Evolutionary conservation across 305 asterid species (phyloP).

Genomic region (Ilex paraguariensis): DNA sequence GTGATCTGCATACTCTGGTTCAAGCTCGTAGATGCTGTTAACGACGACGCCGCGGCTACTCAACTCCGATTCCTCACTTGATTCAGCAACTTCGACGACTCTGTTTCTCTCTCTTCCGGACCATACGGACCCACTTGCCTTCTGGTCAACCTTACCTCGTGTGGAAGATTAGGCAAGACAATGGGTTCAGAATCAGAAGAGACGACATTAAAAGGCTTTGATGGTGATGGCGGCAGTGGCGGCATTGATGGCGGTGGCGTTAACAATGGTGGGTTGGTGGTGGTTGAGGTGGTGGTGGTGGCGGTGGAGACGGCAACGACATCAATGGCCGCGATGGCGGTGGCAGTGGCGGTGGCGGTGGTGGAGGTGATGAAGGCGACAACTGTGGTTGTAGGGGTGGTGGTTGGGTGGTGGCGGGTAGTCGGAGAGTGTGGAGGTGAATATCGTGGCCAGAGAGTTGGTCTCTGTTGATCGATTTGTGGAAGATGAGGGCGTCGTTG

Average conservation of each 20-base stretch:
- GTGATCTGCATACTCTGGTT: neutral
- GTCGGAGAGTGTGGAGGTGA: neutral
- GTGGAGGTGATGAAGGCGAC: conserved; percentile 30
- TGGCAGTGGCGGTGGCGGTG: conserved; percentile 13
- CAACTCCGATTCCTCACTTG: neutral
- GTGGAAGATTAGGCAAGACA: conserved; percentile 33
- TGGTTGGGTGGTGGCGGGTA: too few species aligned
- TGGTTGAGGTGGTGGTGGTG: too few species aligned
- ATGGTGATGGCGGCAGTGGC: too few species aligned
- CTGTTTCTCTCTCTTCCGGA: neutral
- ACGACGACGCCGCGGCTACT: neutral
- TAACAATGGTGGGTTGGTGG: too few species aligned
- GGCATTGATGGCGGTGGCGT: too few species aligned
- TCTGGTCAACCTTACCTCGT: conserved; percentile 20
- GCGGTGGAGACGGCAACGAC: too few species aligned
- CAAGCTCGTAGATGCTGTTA: conserved; percentile 2
- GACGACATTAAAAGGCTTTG: conserved; percentile 28
- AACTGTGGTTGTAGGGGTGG: too few species aligned
- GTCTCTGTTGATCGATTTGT: conserved; percentile 6
- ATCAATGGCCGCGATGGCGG: too few species aligned
- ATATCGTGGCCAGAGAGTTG: conserved; percentile 11
- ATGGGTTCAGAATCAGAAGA: conserved; percentile 31
- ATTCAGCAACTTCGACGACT: neutral
- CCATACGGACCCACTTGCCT: conserved; percentile 13
- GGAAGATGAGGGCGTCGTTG: conserved; percentile 4